Evolutionary conservation across 164 flowering plant species (phyloP), one percentile per base, ranked within the genome.

Genomic region (Cinnamomum chago): DNA sequence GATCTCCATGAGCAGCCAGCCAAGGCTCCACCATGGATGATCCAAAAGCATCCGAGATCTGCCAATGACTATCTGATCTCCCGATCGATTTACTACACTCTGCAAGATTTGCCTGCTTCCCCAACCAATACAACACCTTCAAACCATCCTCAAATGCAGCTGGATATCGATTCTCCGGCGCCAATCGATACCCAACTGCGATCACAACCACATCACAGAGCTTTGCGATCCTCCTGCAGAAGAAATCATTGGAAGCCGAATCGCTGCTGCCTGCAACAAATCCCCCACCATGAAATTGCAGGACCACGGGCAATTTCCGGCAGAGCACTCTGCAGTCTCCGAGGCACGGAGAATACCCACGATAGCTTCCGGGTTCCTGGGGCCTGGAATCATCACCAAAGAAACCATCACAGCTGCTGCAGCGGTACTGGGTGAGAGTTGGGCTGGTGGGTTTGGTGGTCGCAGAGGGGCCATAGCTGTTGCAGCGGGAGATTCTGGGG

Each of bases 1-100:
- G 98, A 85, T 95, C 95, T 6, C 91, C 99, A 85, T 95, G 99
- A 68, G 94, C 91, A 73, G 99, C 98, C 81, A 95, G 76, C 99
- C 99, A 95, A 2, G 99, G 98, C 81, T 95, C 99, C 40, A 95
- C 95, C 96, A 93, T 83, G 0, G 97, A 93, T 1, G 97, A 88
- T 25, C 99, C 99, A 73, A 95, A 92, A 0, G 91, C 77, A 82
- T 95, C 98, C 0, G 83, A 86, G 60, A 91, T 79, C 71, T 88
- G 91, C 76, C 89, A 50, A 70, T 78, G 83, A 51, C 40, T 78
- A 75, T 94, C 93, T 0, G 85, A 79, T 65, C 83, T 92, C 88
- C 87, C 90, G 79, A 92, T 20, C 2, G 85, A 82, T 70, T 84
- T 85, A 66, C 79, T 79, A 78, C 90, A 87, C 66, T 85, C 92